Percentiles rank a stretch among this genome's conserved stretches.
phyloP scores from a whole-genome alignment of 805 yeast species.

The Sugiyamaella smithiae region DNA sequence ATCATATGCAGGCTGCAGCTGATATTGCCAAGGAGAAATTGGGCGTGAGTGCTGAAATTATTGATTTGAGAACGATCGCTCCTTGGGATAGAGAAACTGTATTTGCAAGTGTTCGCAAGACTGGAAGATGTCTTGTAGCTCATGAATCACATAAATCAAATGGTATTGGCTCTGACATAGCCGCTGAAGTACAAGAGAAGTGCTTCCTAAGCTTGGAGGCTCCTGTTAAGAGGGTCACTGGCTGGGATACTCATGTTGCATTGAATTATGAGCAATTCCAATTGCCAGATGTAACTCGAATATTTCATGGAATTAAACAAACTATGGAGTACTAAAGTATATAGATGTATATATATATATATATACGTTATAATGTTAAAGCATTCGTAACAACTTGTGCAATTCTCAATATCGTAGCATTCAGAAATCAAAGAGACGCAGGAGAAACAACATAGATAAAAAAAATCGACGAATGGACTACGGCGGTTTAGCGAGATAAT shows the following conservation, averaged over 20 bases:
- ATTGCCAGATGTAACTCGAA: slow-evolving; percentile 70
- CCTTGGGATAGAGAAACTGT: slow-evolving; percentile 87
- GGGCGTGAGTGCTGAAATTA: slow-evolving; percentile 80
- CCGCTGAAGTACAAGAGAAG: slow-evolving; percentile 93
- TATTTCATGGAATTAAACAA: slow-evolving; percentile 31
- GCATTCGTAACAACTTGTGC: too few relatives aligned
- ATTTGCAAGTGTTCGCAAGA: slow-evolving; percentile 77
- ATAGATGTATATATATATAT: too few relatives aligned
- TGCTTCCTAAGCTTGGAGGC: slow-evolving; percentile 91
- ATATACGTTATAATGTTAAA: too few relatives aligned
- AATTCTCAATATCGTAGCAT: too few relatives aligned
- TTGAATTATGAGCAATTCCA: slow-evolving; percentile 94
- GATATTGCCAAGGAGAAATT: slow-evolving; percentile 68
- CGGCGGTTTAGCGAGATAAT: too few relatives aligned
- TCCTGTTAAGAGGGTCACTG: slow-evolving; percentile 91
- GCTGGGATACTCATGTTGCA: slow-evolving; percentile 97
- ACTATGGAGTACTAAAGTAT: slow-evolving; percentile 27
- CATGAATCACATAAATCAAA: slow-evolving; percentile 91
- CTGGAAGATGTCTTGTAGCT: slow-evolving; percentile 77
- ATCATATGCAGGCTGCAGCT: slow-evolving; percentile 78
- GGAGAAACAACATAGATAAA: too few relatives aligned
- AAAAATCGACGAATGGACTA: too few relatives aligned
- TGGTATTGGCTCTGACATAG: slow-evolving; percentile 92
- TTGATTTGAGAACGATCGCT: slow-evolving; percentile 87
- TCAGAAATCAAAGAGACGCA: too few relatives aligned